Evolutionary conservation across 129 eudicot genomes (phyloP).

Genomic region (Apium graveolens): DNA sequence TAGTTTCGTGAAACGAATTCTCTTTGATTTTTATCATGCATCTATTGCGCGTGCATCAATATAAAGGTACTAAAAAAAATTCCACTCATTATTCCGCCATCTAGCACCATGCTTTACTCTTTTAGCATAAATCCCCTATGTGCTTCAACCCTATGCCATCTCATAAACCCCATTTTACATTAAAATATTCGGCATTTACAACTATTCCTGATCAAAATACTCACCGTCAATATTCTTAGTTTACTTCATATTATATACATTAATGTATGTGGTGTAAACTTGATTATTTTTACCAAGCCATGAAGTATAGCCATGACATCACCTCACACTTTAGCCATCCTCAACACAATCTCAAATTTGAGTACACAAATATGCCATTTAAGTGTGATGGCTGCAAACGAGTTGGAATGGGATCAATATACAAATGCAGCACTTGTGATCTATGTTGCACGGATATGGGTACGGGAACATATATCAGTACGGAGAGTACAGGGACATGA

Average conservation of each 20-base stretch:
- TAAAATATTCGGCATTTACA: too few relatives aligned
- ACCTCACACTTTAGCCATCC: conserved; percentile 63
- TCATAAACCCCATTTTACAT: too few relatives aligned
- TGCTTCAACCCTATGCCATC: conserved; percentile 29
- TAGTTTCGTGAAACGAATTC: too few relatives aligned
- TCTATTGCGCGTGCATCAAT: too few relatives aligned
- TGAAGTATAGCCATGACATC: conserved; percentile 52
- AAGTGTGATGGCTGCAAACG: conserved; percentile 86
- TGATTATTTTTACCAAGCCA: conserved; percentile 6
- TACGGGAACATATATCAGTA: too few relatives aligned
- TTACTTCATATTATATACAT: not conserved
- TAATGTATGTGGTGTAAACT: not conserved
- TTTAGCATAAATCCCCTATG: conserved; percentile 18
- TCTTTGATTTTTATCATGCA: not conserved
- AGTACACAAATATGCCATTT: conserved; percentile 61
- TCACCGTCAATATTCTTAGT: too few relatives aligned
- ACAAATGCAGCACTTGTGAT: conserved; percentile 63
- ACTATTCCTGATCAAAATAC: not conserved
- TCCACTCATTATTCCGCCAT: conserved; percentile 8
- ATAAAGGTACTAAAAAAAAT: too few relatives aligned
- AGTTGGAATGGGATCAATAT: conserved; percentile 72
- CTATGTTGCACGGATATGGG: too few relatives aligned
- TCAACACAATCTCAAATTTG: conserved; percentile 52
- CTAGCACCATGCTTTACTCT: conserved; percentile 14
- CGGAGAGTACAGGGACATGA: too few relatives aligned